Evolutionary conservation across 495 filamentous ascomycete species (phyloP), one percentile per base, ranked within the genome.

Genomic region (Trichocladium uniseriatum): DNA sequence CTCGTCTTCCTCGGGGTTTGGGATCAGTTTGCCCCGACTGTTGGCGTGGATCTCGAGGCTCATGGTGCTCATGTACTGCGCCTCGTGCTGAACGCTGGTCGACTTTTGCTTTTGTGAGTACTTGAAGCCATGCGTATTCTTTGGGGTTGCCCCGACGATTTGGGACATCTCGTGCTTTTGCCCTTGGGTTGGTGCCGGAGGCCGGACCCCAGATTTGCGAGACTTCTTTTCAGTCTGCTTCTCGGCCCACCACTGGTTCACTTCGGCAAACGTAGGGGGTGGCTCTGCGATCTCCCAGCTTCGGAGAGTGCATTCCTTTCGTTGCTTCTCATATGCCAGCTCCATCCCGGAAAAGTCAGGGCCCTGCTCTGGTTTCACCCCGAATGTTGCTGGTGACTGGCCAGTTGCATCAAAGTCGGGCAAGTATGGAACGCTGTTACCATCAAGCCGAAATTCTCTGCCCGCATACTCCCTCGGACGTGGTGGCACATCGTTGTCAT

Each of bases 61-160:
- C 89, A 98, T 90, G 29, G 80, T 87, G 65, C 87, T 95, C 89
- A 97, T 97, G 62, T 94, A 90, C 54, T 95, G 89, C 6, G 82
- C 79, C 61, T 94, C 88, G 53, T 91, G 85, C 55, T 85, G 78
- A 32, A 92, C 83, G 59, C 81, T 89, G 0, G 82, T 85, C 5
- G 82, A 80, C 58, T 80, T 79, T 44, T 73, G 67, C 55, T 83
- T 86, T 60, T 92, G 89, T 1, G 89, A 90, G 62, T 86, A 92
- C 60, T 88, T 92, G 70, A 90, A 88, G 2, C 86, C 88, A 61
- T 88, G 74, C 39, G 77, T 81, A 56, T 88, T 88, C 56, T 77
- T 87, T 43, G 94, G 92, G 2, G 94, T 97, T 0, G 89, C 81
- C 0, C 84, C 89, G 28, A 90, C 86, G 50, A 98, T 88, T 66